Evolutionary conservation across 2,329 filamentous ascomycete genomes (phyloP), one percentile per base, ranked within the genome.

Genomic region (Fusarium humuli): DNA sequence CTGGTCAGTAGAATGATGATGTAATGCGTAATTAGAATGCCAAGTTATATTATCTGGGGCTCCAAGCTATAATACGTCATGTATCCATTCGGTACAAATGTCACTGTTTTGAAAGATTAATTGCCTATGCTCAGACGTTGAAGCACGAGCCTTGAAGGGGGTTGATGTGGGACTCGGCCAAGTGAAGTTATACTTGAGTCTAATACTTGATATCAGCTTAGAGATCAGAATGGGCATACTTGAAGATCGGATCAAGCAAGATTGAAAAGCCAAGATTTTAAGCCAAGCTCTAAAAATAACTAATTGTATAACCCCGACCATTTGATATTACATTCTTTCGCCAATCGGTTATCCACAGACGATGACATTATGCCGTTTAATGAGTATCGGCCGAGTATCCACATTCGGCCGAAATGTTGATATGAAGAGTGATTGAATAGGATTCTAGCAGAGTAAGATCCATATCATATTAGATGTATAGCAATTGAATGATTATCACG

Each of bases 1-100:
- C 61, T 41, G 14, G 11, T 41, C 25, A 61, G 18, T 65, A 65
- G 54, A 16, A 16, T 3, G 29, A 50, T 59, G 54, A 50, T 59
- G 53, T 46, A 34, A 47, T 47, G 37, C 18, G 42, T 23, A 30
- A 45, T 29, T 54, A 44, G 40, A 54, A 32, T 54, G 34, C 49
- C 49, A 53, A 42, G 49, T 53, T 29, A 53, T 30, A 12, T 30
- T 30, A 14, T 41, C 34, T 53, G 22, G 23, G 34, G 34, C 14
- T 53, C 37, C 27, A 37, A 37, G 34, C 3, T 37, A 23, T 30
- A 32, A 12, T 54, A 54, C 40, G 50, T 54, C 50, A 54, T 45
- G 18, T 14, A 54, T 18, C n/a, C 20, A 30, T 30, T 30, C 18
- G 6, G 12, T 41, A 6, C 8, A 41, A 41, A 53, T 27, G 18